Evolutionary conservation across 2,329 filamentous ascomycete species (phyloP).

Genomic region (Fusarium odoratissimum): DNA sequence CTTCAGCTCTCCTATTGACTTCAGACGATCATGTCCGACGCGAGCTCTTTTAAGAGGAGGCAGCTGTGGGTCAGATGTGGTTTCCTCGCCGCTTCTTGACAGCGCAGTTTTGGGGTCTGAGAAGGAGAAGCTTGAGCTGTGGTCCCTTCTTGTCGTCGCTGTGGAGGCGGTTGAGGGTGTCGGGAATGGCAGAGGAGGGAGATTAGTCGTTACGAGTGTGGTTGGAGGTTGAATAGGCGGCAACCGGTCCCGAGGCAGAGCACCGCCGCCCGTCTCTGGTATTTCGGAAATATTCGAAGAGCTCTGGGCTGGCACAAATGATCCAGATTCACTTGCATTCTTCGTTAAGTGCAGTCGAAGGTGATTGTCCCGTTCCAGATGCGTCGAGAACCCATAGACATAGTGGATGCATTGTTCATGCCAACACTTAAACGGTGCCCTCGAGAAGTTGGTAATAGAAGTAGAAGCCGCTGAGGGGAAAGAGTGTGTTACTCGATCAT

Average conservation of each 20-base stretch:
- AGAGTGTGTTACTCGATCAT: constrained; percentile 60
- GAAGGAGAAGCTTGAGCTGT: constrained; percentile 51
- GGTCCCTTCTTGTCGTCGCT: constrained; percentile 45
- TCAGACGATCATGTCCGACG: constrained; percentile 63
- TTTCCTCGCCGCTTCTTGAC: constrained; percentile 57
- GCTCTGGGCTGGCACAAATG: constrained; percentile 49
- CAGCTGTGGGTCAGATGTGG: constrained; percentile 63
- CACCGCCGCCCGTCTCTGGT: constrained; percentile 22
- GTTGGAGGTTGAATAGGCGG: constrained; percentile 56
- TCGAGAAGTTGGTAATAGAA: constrained; percentile 4
- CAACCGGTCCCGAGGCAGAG: constrained; percentile 40
- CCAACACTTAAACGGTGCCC: constrained; percentile 62
- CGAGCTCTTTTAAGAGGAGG: constrained; percentile 66
- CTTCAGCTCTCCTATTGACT: constrained; percentile 68
- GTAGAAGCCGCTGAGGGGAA: constrained; percentile 38
- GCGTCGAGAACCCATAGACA: constrained; percentile 66
- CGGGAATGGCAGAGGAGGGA: constrained; percentile 47
- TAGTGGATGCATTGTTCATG: constrained; percentile 67
- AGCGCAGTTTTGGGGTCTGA: constrained; percentile 52
- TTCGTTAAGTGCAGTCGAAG: constrained; percentile 56
- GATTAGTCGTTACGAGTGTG: constrained; percentile 44
- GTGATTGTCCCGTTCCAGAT: constrained; percentile 64
- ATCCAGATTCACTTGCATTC: constrained; percentile 58
- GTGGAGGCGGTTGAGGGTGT: constrained; percentile 47
- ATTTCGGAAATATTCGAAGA: constrained; percentile 27